Evolutionary conservation across 1,284 basidiomycete genomes (phyloP), one percentile per base, ranked within the genome.

Genomic region (Ustilago tritici): DNA sequence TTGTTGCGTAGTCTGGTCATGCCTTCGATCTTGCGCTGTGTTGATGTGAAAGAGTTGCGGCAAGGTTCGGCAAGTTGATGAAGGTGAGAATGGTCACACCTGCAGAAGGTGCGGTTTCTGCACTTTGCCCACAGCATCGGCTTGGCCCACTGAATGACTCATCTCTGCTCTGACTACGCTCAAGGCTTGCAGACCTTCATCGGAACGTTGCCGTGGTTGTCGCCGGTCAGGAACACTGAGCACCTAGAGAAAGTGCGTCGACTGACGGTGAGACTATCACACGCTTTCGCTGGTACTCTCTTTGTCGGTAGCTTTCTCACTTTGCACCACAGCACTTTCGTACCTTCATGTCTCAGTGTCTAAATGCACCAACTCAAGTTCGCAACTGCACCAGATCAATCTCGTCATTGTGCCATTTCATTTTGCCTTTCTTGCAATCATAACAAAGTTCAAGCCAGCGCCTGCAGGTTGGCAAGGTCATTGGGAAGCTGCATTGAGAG

Each of bases 31-130:
- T 46, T 46, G 43, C 43, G n/a, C n/a, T 23, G n/a, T 19, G 43
- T 46, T 19, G 43, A 19, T 19, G 19, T 9, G 43, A 11, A 46
- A 23, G 17, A 23, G 11, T 17, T 41, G 40, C 40, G 17, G 40
- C 40, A 41, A 15, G 7, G 14, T 41, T 7, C 14, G 40, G 11
- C 15, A 17, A 41, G 6, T 41, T 14, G 40, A 32, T 15, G 9
- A 32, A 43, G 28, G 54, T 54, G 50, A 61, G 23, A 54, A 17
- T 31, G 50, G 31, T 54, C 40, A 34, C 43, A 31, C 40, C 50
- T 23, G 14, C 15, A 14, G 15, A 34, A 23, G 40, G 38, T 4
- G 28, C 32, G 47, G 19, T 28, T 43, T 14, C 56, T 31, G 52
- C 52, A 35, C 52, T 54, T 36, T 17, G 3, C n/a, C 32, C 15